These are phyloP conservation scores for Nidula microcarpa DNA, from an alignment of 768 basidiomycete genomes.

Conservation along the genomic window DNA sequence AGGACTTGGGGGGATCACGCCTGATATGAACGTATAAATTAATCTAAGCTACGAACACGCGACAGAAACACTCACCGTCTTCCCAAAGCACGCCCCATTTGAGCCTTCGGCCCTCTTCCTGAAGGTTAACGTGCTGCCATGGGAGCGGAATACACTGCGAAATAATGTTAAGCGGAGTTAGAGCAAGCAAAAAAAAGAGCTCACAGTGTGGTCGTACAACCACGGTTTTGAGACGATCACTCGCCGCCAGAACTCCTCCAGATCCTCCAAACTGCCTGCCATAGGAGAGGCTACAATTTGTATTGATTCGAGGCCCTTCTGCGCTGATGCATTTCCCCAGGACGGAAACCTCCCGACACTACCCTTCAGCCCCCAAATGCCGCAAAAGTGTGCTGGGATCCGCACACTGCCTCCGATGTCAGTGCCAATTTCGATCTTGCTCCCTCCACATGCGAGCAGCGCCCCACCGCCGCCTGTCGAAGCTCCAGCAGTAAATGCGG, in stretches of 20 bases:
- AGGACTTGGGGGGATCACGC: slow-evolving; percentile 56
- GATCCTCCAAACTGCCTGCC: slow-evolving; percentile 56
- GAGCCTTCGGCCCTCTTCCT: slow-evolving; percentile 43
- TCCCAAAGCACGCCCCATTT: slow-evolving; percentile 65
- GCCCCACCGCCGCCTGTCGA: slow-evolving; percentile 72
- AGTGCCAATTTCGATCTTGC: slow-evolving; percentile 66
- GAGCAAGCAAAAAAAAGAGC: slow-evolving; percentile 18
- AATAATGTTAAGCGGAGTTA: neutral
- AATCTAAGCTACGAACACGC: neutral
- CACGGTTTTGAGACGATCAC: slow-evolving; percentile 61
- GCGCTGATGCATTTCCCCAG: slow-evolving; percentile 40
- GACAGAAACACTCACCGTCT: slow-evolving; percentile 40
- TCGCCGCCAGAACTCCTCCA: slow-evolving; percentile 64
- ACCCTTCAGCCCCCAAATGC: slow-evolving; percentile 62
- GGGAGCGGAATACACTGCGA: slow-evolving; percentile 46
- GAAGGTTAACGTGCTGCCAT: slow-evolving; percentile 45
- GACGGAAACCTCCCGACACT: slow-evolving; percentile 56
- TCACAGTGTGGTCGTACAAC: slow-evolving; percentile 60
- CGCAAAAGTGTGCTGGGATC: slow-evolving; percentile 72
- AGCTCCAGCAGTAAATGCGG: slow-evolving; percentile 50
- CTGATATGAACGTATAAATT: slow-evolving; percentile 24
- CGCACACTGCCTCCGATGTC: slow-evolving; percentile 75
- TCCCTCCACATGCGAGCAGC: slow-evolving; percentile 61
- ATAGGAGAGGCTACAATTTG: slow-evolving; percentile 55
- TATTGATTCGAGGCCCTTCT: slow-evolving; percentile 57